Base-by-base conservation (phyloP, 441 rosid species). In the Adansonia gregorii region DNA sequence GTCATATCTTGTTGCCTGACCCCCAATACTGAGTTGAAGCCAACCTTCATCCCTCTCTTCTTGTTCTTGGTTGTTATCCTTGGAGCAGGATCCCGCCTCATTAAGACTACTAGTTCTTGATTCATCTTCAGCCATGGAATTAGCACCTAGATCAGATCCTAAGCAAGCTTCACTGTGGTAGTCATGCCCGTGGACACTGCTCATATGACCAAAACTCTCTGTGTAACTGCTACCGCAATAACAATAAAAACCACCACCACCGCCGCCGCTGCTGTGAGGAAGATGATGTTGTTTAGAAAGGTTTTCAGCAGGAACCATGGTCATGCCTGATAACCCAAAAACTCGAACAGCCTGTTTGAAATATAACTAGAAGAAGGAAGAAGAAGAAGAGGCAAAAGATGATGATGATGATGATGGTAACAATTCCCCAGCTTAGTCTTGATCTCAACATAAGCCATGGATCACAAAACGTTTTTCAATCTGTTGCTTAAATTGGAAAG, bases 111-210 rank as follows among this genome's bases (percentile, higher is more conserved):
- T 86, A 72, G 89, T 90, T 79, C 88, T 90, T 3, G 98, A 92
- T 77, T 92, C 93, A 75, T 94, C 97, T 80, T 92, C 95, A 6
- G 97, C 97, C 98, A 94, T 93, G 83, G 84, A 79, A 80, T 82
- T 83, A 75, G 76, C 78, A 65, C 69, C 86, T 79, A 79, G 83
- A 87, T 86, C 89, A 82, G 94, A 91, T 85, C 86, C 93, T 86
- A 89, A 67, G 81, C 46, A 84, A 73, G 71, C 83, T 74, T 73
- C 78, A 73, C 77, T 74, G 22, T 81, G 77, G 78, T 78, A 79
- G 31, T 85, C 88, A 81, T 86, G 81, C 73, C 84, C 87, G 75
- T 79, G 70, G 76, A 85, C 63, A 46, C 85, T 80, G 60, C 76
- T 90, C 86, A 86, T 86, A 78, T 80, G 75, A 85, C 84, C 87